Evolutionary conservation across 2,329 filamentous ascomycete species (phyloP), one percentile per base, ranked within the genome.

Genomic region (Beauveria sp.): DNA sequence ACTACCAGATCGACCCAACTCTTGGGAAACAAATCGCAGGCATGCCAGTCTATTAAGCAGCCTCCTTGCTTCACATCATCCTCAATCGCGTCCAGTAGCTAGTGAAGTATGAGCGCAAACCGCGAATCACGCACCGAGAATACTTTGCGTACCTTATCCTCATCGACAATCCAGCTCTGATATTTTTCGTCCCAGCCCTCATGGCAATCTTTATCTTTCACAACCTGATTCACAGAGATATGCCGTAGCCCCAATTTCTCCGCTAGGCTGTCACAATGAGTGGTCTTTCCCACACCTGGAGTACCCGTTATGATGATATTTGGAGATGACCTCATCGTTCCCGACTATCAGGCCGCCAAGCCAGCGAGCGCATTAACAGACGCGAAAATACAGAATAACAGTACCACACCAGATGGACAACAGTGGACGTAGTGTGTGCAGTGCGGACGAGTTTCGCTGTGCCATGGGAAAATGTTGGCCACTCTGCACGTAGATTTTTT

Each of bases 251-350:
- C 90, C 9, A 88, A 89, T 63, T 83, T 85, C 70, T 88, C 81
- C 7, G 91, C 90, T 54, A 99, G 79, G 68, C 85, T 81, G 73
- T 96, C 90, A 71, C 90, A 91, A 73, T 96, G 92, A 8, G 90
- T 96, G 20, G 92, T 96, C 79, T 99, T 99, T 70, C 94, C 94
- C 30, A 96, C 91, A 60, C 94, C 94, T 0, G 94, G 94, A 22
- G 94, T 99, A 65, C 94, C 94, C 46, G 94, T 97, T 66, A 99
- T 82, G 67, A 99, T 89, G 69, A 99, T 91, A 74, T 97, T 99
- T 34, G 94, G 94, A 64, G 77, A 76, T 34, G 72, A 76, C 66
- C 85, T 78, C 71, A 78, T 75, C 61, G 37, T 40, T 44, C 14
- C 14, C 16, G n/a, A 37, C 18, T 9, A 44, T 8, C 4, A 46